phyloP scores from a whole-genome alignment of 306 rosid species.

The Prunus armeniaca region DNA sequence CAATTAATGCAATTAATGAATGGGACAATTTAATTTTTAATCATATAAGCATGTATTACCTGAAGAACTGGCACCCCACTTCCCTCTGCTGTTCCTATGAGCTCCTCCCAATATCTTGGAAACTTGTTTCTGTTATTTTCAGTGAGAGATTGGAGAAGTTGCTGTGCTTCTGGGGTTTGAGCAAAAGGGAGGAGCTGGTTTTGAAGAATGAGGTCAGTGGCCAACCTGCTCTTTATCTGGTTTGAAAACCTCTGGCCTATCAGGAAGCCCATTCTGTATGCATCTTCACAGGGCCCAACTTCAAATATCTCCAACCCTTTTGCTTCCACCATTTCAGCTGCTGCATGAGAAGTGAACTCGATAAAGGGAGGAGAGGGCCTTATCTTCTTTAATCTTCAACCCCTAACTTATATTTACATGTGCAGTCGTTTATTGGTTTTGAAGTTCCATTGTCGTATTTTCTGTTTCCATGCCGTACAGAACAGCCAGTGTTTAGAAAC shows the following conservation, averaged over 20 bases:
- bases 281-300: slow-evolving; percentile 35
- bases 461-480: not conserved
- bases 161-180: slow-evolving; percentile 39
- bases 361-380: not conserved
- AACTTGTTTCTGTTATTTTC: slow-evolving; percentile 46
- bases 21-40: not conserved
- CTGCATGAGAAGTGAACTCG: not conserved
- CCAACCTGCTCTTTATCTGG: slow-evolving; percentile 47
- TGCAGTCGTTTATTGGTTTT: not conserved
- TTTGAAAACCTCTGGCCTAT: slow-evolving; percentile 66
- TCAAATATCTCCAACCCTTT: slow-evolving; percentile 31
- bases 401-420: not conserved
- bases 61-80: slow-evolving; percentile 67
- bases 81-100: slow-evolving; percentile 64
- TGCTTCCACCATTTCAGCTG: slow-evolving; percentile 11
- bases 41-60: slow-evolving; percentile 44
- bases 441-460: not conserved
- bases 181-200: slow-evolving; percentile 69
- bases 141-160: slow-evolving; percentile 51
- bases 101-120: slow-evolving; percentile 73
- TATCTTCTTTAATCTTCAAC: slow-evolving; percentile 6
- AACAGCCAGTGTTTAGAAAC: not conserved
- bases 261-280: slow-evolving; percentile 48
- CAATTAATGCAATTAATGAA: not conserved
- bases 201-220: slow-evolving; percentile 55